A percentile compares a stretch with the other conserved stretches of the same genome.
These are phyloP conservation scores for Gossypium laxum DNA, from an alignment of 441 rosid genomes.

Conservation along the genomic window DNA sequence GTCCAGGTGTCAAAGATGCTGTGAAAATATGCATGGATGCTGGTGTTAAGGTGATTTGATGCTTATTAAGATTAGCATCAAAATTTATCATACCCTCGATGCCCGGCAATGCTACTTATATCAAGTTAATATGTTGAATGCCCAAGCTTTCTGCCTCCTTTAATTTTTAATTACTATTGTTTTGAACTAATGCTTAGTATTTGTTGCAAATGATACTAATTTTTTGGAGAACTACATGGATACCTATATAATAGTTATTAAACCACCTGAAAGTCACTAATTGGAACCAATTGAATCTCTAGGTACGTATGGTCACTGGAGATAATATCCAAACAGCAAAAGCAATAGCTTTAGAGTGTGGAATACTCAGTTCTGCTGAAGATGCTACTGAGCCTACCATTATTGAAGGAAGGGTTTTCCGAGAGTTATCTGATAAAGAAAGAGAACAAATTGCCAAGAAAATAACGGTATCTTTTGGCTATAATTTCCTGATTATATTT, in stretches of 20 bases:
- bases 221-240: background rate
- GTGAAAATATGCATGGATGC: conserved; percentile 65
- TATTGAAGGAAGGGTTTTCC: conserved; percentile 83
- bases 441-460: conserved; percentile 60
- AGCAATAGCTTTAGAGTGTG: conserved; percentile 90
- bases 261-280: conserved; percentile 5
- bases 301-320: conserved; percentile 98
- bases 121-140: background rate
- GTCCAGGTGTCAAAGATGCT: conserved; percentile 73
- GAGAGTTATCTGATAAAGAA: conserved; percentile 61
- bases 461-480: conserved; percentile 46
- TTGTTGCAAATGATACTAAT: background rate
- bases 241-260: background rate
- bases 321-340: conserved; percentile 91
- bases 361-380: conserved; percentile 57
- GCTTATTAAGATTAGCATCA: background rate
- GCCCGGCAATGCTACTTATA: background rate
- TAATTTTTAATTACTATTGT: background rate
- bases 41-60: conserved; percentile 68
- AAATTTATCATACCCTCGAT: background rate
- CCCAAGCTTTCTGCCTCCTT: background rate
- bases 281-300: conserved; percentile 11
- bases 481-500: background rate
- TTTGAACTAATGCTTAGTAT: background rate
- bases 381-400: conserved; percentile 47